A percentile compares a stretch with the other conserved stretches of the same genome.
phyloP scores from a whole-genome alignment of 192 early-diverging fungal species.

The Backusella australiensis region DNA sequence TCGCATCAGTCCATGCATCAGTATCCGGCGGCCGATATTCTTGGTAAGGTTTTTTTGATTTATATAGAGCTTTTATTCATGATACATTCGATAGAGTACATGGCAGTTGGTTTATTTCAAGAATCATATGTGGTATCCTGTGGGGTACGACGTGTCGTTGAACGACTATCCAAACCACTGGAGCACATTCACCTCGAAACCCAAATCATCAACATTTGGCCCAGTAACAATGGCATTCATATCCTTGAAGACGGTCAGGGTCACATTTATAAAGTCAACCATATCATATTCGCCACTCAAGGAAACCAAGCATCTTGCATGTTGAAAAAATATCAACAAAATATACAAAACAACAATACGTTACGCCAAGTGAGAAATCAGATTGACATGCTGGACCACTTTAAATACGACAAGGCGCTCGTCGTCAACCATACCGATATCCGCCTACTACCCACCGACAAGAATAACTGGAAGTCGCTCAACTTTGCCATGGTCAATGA shows the following conservation, averaged over 20 bases:
- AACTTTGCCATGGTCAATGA: slow-evolving; percentile 41
- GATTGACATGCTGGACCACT: slow-evolving; percentile 38
- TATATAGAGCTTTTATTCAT: no score
- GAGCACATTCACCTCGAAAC: slow-evolving; percentile 24
- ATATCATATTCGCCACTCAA: slow-evolving; percentile 36
- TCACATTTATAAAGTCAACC: slow-evolving; percentile 15
- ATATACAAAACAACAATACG: neutral
- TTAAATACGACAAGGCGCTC: slow-evolving; percentile 44
- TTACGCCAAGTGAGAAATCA: slow-evolving; percentile 12
- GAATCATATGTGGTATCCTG: slow-evolving; percentile 31
- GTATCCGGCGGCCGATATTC: slow-evolving; percentile 33
- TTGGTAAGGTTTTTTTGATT: slow-evolving; percentile 13
- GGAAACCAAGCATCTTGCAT: slow-evolving; percentile 29
- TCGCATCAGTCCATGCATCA: slow-evolving; percentile 30
- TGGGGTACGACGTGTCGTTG: slow-evolving; percentile 29
- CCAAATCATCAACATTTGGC: slow-evolving; percentile 14
- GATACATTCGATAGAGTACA: slow-evolving; percentile 13
- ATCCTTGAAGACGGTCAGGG: slow-evolving; percentile 5
- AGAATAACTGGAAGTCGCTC: slow-evolving; percentile 37
- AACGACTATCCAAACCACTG: slow-evolving; percentile 11
- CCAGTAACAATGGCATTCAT: neutral
- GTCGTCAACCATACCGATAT: slow-evolving; percentile 52
- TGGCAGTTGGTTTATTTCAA: slow-evolving; percentile 35
- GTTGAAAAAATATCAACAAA: neutral
- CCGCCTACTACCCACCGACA: slow-evolving; percentile 38